These are phyloP conservation scores for Amylostereum areolatum DNA, from an alignment of 1,284 basidiomycete species.

Conservation along the genomic window DNA sequence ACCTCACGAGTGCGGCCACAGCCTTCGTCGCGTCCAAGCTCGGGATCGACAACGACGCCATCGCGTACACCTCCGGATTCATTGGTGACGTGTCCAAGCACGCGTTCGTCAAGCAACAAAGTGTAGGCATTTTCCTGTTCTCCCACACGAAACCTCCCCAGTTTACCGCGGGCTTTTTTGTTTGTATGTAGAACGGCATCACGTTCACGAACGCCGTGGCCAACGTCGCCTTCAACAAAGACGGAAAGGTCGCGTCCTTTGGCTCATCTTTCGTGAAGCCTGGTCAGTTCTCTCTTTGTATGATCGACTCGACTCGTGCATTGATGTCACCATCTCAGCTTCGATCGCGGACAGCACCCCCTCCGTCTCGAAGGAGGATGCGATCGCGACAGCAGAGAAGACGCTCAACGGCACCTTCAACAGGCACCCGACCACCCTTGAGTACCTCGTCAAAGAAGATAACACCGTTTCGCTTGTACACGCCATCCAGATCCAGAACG, in stretches of 20 bases:
- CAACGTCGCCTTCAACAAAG: too few species aligned
- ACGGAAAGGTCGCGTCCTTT: too few species aligned
- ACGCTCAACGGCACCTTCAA: slow-evolving; percentile 37
- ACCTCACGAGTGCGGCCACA: slow-evolving; percentile 21
- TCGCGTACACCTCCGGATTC: slow-evolving; percentile 22
- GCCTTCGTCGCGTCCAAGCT: slow-evolving; percentile 24
- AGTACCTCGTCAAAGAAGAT: slow-evolving; percentile 39
- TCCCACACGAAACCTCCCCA: background rate
- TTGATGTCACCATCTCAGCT: too few species aligned
- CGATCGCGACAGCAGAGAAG: slow-evolving; percentile 34
- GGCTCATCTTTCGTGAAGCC: too few species aligned
- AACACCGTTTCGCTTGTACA: slow-evolving; percentile 45
- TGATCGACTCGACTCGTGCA: too few species aligned
- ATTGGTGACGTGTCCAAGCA: slow-evolving; percentile 24
- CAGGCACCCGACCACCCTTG: slow-evolving; percentile 34
- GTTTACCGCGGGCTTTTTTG: background rate
- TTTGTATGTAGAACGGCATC: slow-evolving; percentile 28
- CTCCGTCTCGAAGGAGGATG: slow-evolving; percentile 26
- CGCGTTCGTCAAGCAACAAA: slow-evolving; percentile 33
- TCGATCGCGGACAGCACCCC: too few species aligned
- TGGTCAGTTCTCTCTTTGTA: too few species aligned
- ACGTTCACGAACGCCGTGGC: slow-evolving; percentile 40
- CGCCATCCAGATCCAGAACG: slow-evolving; percentile 52
- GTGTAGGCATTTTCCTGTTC: slow-evolving; percentile 19
- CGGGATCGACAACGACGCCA: slow-evolving; percentile 16